Percentiles rank a stretch among this genome's conserved stretches.
Conservation (phyloP, 2,329 filamentous ascomycete genomes). For the Monosporascus sp. region DNA sequence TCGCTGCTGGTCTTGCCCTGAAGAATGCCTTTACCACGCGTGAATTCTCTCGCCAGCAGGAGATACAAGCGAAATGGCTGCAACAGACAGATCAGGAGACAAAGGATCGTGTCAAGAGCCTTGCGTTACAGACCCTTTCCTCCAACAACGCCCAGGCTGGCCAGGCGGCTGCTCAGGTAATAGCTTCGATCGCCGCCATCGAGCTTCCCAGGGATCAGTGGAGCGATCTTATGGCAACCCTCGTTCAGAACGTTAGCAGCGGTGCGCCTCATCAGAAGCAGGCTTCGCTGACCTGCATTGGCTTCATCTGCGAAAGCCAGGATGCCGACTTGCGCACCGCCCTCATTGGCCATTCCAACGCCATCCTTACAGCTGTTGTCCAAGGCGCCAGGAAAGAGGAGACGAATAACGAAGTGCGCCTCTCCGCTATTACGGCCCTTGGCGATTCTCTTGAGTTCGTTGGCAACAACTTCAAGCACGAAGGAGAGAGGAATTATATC, state of each 20-base stretch:
- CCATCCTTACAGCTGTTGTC: constrained; percentile 94
- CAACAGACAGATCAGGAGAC: constrained; percentile 74
- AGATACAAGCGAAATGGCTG: constrained; percentile 92
- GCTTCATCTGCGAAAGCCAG: constrained; percentile 96
- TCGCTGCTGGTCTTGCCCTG: constrained; percentile 89
- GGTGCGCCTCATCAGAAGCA: constrained; percentile 89
- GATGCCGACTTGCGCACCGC: constrained; percentile 79
- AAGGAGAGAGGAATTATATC: constrained; percentile 98
- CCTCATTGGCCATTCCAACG: constrained; percentile 85
- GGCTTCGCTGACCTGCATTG: constrained; percentile 90
- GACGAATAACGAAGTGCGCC: constrained; percentile 81
- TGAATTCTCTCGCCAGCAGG: constrained; percentile 79
- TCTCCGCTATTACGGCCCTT: constrained; percentile 88
- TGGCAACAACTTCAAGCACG: constrained; percentile 96
- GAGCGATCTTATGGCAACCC: constrained; percentile 79
- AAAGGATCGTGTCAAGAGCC: constrained; percentile 81
- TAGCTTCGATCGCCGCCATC: constrained; percentile 89
- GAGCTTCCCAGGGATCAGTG: constrained; percentile 92
- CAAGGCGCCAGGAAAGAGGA: constrained; percentile 97
- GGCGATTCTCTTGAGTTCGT: constrained; percentile 98
- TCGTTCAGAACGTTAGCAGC: constrained; percentile 89
- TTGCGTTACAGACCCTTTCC: constrained; percentile 80
- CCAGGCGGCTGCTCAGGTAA: constrained; percentile 87
- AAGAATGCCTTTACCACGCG: constrained; percentile 98
- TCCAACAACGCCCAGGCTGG: constrained; percentile 79